These are phyloP conservation scores for Fusarium sp. DNA, from an alignment of 2,329 filamentous ascomycete genomes.

Conservation along the genomic window DNA sequence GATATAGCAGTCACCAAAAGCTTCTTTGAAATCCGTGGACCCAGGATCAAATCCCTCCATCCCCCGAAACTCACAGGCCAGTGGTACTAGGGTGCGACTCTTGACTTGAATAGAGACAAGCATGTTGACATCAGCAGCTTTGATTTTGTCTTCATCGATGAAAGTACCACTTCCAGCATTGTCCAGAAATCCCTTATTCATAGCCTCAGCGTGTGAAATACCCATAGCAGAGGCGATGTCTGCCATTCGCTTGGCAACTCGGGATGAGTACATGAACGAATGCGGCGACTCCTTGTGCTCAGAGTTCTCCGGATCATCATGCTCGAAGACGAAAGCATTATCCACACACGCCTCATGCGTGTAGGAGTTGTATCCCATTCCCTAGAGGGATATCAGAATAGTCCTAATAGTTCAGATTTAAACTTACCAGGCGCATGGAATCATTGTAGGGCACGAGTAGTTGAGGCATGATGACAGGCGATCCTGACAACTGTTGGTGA, in stretches of 20 bases:
- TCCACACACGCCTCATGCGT: constrained; percentile 1
- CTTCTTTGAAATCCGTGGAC: background rate
- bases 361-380: constrained; percentile 23
- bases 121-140: constrained; percentile 16
- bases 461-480: background rate
- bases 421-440: constrained; percentile 23
- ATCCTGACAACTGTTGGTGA: background rate
- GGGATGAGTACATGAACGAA: background rate
- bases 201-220: background rate
- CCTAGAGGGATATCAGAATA: background rate
- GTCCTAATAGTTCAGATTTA: accelerated
- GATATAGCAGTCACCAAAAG: constrained; percentile 12
- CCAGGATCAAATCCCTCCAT: background rate
- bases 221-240: constrained; percentile 12
- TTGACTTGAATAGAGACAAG: constrained; percentile 19
- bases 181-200: constrained; percentile 10
- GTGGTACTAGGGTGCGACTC: constrained; percentile 7
- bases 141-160: constrained; percentile 19
- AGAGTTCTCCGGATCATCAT: accelerated
- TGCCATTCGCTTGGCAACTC: background rate
- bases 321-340: background rate
- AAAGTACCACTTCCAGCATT: background rate
- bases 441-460: constrained; percentile 17
- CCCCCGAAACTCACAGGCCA: background rate
- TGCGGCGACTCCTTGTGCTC: background rate